Percentiles rank a stretch among this genome's conserved stretches.
These are phyloP conservation scores for Botrytis pseudocinerea DNA, from an alignment of 2,329 filamentous ascomycete genomes.

Conservation along the genomic window DNA sequence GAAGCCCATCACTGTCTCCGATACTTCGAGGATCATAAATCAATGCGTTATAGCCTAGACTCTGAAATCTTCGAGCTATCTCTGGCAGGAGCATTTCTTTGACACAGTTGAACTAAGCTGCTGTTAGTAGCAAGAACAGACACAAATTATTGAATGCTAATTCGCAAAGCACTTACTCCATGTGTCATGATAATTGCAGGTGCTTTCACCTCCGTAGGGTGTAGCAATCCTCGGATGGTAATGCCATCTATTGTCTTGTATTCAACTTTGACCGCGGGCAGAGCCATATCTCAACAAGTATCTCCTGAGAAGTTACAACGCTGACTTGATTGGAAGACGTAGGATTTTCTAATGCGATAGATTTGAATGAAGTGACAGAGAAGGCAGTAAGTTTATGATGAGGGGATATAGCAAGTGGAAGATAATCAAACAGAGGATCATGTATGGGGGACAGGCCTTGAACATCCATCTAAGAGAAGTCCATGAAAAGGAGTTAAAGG, in stretches of 20 bases:
- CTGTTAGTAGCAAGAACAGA: background rate
- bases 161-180: background rate
- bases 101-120: constrained; percentile 28
- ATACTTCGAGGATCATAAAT: constrained; percentile 42
- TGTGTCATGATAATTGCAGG: background rate
- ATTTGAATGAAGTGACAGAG: background rate
- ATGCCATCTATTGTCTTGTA: background rate
- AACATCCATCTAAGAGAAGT: background rate
- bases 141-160: background rate
- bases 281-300: background rate
- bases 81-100: constrained; percentile 29
- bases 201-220: background rate
- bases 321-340: background rate
- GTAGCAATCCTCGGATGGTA: background rate
- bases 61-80: constrained; percentile 29
- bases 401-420: background rate
- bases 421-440: background rate
- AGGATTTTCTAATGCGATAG: background rate
- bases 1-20: constrained; percentile 40
- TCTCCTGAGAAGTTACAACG: background rate
- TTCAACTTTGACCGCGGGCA: background rate
- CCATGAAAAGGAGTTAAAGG: background rate
- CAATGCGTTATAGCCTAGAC: constrained; percentile 41
- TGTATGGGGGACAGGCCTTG: background rate
- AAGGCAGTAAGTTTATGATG: background rate